Percentiles rank a stretch among this genome's conserved stretches.
phyloP scores from a whole-genome alignment of 257 asterid species.

The Lycium ferocissimum region DNA sequence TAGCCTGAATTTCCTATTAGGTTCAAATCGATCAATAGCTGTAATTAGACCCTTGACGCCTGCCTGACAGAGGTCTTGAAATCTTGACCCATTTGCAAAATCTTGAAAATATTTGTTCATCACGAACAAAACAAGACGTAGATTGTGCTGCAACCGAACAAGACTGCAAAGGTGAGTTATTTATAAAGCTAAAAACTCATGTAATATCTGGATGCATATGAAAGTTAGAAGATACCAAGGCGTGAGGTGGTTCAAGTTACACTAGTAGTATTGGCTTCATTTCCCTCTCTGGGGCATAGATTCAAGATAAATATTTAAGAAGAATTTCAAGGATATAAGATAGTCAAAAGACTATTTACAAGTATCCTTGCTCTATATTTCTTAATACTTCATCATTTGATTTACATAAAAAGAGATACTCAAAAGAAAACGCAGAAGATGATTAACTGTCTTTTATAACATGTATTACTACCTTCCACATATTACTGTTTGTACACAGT shows the following conservation, averaged over 20 bases:
- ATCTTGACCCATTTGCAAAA: constrained; percentile 69
- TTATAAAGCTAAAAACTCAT: not conserved
- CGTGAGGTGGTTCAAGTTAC: not conserved
- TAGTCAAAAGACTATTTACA: not conserved
- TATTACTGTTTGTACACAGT: not conserved
- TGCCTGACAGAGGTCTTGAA: constrained; percentile 92
- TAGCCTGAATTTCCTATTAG: constrained; percentile 68
- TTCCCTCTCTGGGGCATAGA: not conserved
- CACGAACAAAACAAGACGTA: constrained; percentile 87
- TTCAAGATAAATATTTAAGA: not conserved
- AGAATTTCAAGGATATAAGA: not conserved
- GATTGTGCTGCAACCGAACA: constrained; percentile 79
- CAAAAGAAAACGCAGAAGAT: not conserved
- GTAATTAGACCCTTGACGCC: constrained; percentile 97
- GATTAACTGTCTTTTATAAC: not conserved
- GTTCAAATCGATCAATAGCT: constrained; percentile 91
- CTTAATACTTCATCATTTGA: no score
- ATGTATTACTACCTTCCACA: not conserved
- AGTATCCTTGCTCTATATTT: no score
- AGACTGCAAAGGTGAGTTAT: constrained; percentile 14
- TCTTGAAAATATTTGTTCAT: constrained; percentile 94
- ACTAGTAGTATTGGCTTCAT: not conserved
- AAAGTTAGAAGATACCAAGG: not conserved
- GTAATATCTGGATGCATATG: not conserved
- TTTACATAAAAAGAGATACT: not conserved